phyloP scores from a whole-genome alignment of 345 rosid species.

The sweet orange (Citrus sinensis) region DNA sequence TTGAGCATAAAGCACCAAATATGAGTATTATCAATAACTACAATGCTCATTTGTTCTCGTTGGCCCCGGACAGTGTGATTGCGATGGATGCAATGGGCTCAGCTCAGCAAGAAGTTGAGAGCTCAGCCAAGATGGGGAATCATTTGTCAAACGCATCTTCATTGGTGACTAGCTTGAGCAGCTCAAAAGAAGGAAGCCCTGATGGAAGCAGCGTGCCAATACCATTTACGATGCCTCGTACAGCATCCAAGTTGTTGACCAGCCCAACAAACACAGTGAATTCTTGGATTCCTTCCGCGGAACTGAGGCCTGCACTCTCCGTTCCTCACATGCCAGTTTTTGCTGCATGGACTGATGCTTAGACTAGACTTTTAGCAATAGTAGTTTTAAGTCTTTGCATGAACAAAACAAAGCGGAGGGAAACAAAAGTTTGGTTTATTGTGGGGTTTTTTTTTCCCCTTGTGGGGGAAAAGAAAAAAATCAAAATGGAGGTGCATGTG shows the following conservation, averaged over 20 bases:
- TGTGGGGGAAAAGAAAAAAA: constrained; percentile 12
- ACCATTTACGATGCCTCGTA: constrained; percentile 48
- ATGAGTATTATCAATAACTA: constrained; percentile 16
- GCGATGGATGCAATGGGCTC: constrained; percentile 19
- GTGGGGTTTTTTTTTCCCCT: constrained; percentile 1
- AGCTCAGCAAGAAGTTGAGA: constrained; percentile 29
- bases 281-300: constrained; percentile 58
- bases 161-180: constrained; percentile 46
- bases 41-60: constrained; percentile 29
- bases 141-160: constrained; percentile 51
- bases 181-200: constrained; percentile 61
- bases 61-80: constrained; percentile 24
- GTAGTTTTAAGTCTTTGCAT: constrained; percentile 16
- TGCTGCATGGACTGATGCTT: constrained; percentile 85
- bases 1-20: constrained; percentile 23
- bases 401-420: constrained; percentile 11
- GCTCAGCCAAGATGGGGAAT: constrained; percentile 32
- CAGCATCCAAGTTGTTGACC: constrained; percentile 43
- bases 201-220: constrained; percentile 46
- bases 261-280: constrained; percentile 32
- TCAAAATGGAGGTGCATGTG: constrained; percentile 11
- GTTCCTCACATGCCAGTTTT: constrained; percentile 73
- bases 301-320: constrained; percentile 46
- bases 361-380: constrained; percentile 14
- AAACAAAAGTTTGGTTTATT: constrained; percentile 8